Evolutionary conservation across 169 alveolate species (phyloP).

Genomic region (Plasmodium vinckei): DNA sequence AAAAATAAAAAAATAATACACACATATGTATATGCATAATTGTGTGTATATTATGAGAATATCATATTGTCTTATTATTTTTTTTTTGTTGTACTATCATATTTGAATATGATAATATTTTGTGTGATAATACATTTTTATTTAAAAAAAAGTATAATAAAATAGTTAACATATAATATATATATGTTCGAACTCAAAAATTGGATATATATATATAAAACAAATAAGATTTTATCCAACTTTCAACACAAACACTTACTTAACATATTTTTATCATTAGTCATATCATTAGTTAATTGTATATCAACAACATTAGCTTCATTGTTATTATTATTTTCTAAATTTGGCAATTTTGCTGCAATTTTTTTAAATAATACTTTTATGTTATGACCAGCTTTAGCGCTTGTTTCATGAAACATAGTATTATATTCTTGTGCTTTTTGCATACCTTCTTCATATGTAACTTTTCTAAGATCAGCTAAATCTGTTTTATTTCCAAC

Average conservation of each 20-base stretch:
- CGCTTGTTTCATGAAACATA: slow-evolving; percentile 96
- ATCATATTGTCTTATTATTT: not conserved
- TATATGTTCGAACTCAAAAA: no score
- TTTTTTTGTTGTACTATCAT: no score
- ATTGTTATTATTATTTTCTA: slow-evolving; percentile 50
- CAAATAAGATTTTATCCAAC: no score
- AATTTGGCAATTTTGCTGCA: slow-evolving; percentile 85
- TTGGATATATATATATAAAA: no score
- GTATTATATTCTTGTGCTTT: slow-evolving; percentile 93
- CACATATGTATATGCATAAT: not conserved
- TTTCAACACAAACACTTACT: slow-evolving; percentile 59
- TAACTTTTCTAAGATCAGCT: slow-evolving; percentile 93
- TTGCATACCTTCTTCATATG: slow-evolving; percentile 95
- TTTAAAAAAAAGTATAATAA: no score
- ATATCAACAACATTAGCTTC: slow-evolving; percentile 74
- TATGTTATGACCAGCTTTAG: slow-evolving; percentile 96
- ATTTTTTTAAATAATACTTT: slow-evolving; percentile 91
- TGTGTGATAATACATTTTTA: no score
- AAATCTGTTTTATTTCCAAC: slow-evolving; percentile 98
- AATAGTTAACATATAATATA: no score
- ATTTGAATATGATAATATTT: no score
- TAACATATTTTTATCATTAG: slow-evolving; percentile 67
- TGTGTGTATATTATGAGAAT: not conserved
- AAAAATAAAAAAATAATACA: slow-evolving; percentile 15
- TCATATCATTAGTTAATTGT: slow-evolving; percentile 49